These are phyloP conservation scores for Cadophora gregata DNA, from an alignment of 2,329 filamentous ascomycete genomes.

Conservation along the genomic window DNA sequence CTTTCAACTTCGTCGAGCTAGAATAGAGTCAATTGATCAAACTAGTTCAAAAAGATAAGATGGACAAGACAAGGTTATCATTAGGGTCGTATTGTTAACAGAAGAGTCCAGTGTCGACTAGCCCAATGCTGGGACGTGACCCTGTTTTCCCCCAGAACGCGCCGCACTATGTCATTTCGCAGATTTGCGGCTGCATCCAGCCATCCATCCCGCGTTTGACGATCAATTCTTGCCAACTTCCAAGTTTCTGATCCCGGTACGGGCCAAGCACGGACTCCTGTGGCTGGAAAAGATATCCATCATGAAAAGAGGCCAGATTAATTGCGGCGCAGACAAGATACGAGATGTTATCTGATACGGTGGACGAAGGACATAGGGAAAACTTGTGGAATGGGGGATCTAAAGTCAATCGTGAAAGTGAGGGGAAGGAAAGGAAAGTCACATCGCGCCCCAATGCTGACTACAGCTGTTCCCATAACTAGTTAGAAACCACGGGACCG, in stretches of 20 bases:
- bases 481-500: too few species aligned
- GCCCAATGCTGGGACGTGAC: neutral
- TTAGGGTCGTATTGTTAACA: neutral
- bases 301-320: neutral
- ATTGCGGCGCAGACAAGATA: neutral
- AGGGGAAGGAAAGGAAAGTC: too few species aligned
- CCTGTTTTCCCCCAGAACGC: slow-evolving; percentile 10
- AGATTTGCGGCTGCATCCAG: slow-evolving; percentile 8
- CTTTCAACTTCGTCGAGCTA: neutral
- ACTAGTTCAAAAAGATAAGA: neutral
- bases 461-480: too few species aligned
- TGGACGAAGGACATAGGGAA: too few species aligned
- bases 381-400: too few species aligned
- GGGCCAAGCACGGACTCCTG: neutral
- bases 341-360: neutral
- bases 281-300: neutral
- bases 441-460: too few species aligned
- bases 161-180: slow-evolving; percentile 6
- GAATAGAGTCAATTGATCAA: neutral
- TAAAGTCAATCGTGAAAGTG: too few species aligned
- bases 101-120: neutral
- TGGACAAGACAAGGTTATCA: neutral
- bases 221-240: slow-evolving; percentile 11
- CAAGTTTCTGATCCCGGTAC: neutral
- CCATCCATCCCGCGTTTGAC: slow-evolving; percentile 10